Percentiles rank a stretch among this genome's conserved stretches.
phyloP scores from a whole-genome alignment of 192 early-diverging fungal genomes.

The Coemansia sp. region DNA sequence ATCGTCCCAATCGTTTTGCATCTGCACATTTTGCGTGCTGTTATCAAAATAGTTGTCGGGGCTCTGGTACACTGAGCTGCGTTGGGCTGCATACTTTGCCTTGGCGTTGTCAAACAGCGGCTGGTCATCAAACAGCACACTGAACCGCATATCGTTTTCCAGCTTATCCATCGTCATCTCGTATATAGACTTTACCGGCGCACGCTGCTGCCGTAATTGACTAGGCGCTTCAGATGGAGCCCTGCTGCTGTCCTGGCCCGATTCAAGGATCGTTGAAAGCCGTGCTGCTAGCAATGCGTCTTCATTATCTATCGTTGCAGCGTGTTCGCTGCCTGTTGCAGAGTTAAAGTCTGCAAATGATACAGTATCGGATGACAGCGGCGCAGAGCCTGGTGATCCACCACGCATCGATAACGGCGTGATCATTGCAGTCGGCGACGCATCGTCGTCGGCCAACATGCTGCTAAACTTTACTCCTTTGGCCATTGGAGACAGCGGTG shows the following conservation, averaged over 20 bases:
- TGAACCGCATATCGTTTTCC: conserved; percentile 39
- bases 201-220: conserved; percentile 7
- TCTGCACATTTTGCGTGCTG: neutral
- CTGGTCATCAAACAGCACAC: conserved; percentile 45
- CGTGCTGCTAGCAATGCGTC: conserved; percentile 15
- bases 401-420: conserved; percentile 29
- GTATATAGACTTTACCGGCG: conserved; percentile 31
- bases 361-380: conserved; percentile 11
- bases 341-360: neutral
- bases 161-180: conserved; percentile 51
- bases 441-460: neutral
- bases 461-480: neutral
- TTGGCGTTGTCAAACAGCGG: conserved; percentile 41
- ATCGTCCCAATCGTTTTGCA: conserved; percentile 17
- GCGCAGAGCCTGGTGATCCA: conserved; percentile 16
- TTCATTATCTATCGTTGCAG: neutral
- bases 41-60: conserved; percentile 17
- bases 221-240: neutral
- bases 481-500: conserved; percentile 16
- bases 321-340: neutral
- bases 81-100: conserved; percentile 45
- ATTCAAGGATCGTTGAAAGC: conserved; percentile 44
- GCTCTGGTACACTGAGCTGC: conserved; percentile 50
- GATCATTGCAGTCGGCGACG: conserved; percentile 15
- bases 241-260: conserved; percentile 12